Evolutionary conservation across 495 filamentous ascomycete genomes (phyloP).

Genomic region (Penicillium macrosclerotiorum): DNA sequence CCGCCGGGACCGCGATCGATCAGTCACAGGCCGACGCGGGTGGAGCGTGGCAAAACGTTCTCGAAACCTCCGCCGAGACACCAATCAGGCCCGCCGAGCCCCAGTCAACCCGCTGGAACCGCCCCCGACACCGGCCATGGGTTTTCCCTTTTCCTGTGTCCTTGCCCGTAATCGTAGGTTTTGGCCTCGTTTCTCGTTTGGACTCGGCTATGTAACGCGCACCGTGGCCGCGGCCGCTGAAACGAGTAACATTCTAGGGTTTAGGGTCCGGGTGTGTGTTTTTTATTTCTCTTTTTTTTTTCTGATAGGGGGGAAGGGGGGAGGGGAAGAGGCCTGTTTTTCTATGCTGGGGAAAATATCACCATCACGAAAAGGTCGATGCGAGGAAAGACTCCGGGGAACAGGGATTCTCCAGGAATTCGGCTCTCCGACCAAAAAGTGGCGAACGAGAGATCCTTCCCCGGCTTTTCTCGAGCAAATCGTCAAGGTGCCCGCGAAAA

Average conservation of each 20-base stretch:
- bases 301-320: neutral
- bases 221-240: no score
- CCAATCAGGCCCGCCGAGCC: conserved; percentile 9
- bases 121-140: conserved; percentile 37
- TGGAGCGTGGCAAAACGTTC: conserved; percentile 42
- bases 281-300: no score
- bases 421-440: conserved; percentile 8
- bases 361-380: neutral
- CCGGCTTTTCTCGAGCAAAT: conserved; percentile 29
- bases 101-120: conserved; percentile 7
- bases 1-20: conserved; percentile 13
- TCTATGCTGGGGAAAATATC: no score
- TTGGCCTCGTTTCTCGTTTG: no score
- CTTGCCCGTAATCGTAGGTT: no score
- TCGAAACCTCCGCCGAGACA: conserved; percentile 22
- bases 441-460: conserved; percentile 19
- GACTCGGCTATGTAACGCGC: no score
- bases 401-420: conserved; percentile 21
- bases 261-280: no score
- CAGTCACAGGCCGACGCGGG: conserved; percentile 13
- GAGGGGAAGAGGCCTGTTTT: no score
- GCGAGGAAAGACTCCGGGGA: conserved; percentile 1
- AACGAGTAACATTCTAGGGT: no score
- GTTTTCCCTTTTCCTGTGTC: no score
- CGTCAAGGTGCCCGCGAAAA: conserved; percentile 16